phyloP scores from a whole-genome alignment of 495 filamentous ascomycete genomes.

The Thermothielavioides terrestris region DNA sequence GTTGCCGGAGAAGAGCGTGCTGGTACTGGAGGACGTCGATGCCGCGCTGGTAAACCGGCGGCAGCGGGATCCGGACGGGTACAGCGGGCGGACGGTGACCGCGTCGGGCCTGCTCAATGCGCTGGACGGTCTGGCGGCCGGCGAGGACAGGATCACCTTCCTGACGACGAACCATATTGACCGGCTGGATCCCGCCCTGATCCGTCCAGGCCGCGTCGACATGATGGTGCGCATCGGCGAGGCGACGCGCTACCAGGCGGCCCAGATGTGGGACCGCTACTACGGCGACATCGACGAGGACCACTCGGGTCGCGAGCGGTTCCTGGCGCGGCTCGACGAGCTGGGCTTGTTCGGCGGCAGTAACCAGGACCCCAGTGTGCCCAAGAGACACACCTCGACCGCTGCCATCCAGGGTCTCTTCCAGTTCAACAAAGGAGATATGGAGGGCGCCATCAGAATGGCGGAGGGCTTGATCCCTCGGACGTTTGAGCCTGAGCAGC shows the following conservation, averaged over 20 bases:
- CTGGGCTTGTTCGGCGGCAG: constrained; percentile 40
- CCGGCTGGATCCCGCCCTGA: constrained; percentile 76
- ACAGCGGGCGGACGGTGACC: constrained; percentile 82
- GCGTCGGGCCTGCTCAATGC: constrained; percentile 93
- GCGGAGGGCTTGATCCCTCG: constrained; percentile 55
- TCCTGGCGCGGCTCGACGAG: constrained; percentile 41
- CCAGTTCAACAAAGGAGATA: constrained; percentile 83
- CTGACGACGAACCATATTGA: constrained; percentile 94
- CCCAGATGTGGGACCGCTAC: constrained; percentile 86
- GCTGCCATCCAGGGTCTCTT: constrained; percentile 91
- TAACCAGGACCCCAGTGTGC: constrained; percentile 29
- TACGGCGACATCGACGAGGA: constrained; percentile 72
- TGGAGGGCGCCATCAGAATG: constrained; percentile 78
- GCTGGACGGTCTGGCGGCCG: constrained; percentile 88
- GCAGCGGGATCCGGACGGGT: constrained; percentile 73
- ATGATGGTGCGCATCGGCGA: constrained; percentile 87
- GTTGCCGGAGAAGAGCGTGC: constrained; percentile 73
- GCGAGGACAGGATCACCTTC: constrained; percentile 87
- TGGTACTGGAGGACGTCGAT: constrained; percentile 90
- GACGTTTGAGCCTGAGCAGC: constrained; percentile 38
- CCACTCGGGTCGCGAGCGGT: constrained; percentile 46
- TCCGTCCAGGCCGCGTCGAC: constrained; percentile 87
- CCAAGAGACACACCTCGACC: constrained; percentile 57
- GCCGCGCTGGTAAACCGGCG: constrained; percentile 81
- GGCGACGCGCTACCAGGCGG: constrained; percentile 76